Base-by-base conservation (phyloP, 257 asterid genomes). In the Anisodus acutangulus region DNA sequence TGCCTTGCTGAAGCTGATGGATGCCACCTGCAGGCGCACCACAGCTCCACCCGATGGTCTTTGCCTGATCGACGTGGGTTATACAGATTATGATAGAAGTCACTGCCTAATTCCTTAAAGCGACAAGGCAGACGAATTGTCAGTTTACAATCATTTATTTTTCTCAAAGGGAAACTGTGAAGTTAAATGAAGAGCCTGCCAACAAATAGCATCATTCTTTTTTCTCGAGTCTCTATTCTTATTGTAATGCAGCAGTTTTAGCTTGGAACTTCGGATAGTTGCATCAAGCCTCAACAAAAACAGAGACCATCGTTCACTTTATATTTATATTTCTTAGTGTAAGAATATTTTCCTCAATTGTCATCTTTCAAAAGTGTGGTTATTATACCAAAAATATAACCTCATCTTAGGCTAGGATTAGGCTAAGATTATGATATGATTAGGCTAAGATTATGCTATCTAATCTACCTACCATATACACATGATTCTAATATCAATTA, bases 21-120 rank as follows among this genome's bases (percentile, higher is more conserved):
- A 92, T 37, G 98, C 99, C 51, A 91, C 98, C 1, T 96, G 99
- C 80, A 88, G 99, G 84, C 97, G 98, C 17, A 98, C 99, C 81
- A 96, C 99, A 37, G 97, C 98, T 35, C 35, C 99, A 8, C 93
- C 98, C 0, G 97, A 94, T 67, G 99, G 99, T 80, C 35, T 96
- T 81, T 94, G 98, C 95, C 95, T 96, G 45, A 94, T 92, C 2
- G 95, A 92, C 80, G 98, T 96, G 26, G 98, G 99, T 6, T 96
- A 94, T 66, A 85, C 90, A 37, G 97, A 94, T 53, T 94, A 93
- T 85, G 92, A 91, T 67, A 84, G 83, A 49, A 87, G 82, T 31
- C 31, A 2, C 59, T 94, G 97, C 91, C 88, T 93, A n/a, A 92
- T 96, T 81, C 90, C 88, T 71, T 93, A 89, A 91, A 67, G 71